A percentile compares a stretch with the other conserved stretches of the same genome.
Evolutionary conservation across 2,329 filamentous ascomycete species (phyloP).

Genomic region (Beauveria scarabaeidicola): DNA sequence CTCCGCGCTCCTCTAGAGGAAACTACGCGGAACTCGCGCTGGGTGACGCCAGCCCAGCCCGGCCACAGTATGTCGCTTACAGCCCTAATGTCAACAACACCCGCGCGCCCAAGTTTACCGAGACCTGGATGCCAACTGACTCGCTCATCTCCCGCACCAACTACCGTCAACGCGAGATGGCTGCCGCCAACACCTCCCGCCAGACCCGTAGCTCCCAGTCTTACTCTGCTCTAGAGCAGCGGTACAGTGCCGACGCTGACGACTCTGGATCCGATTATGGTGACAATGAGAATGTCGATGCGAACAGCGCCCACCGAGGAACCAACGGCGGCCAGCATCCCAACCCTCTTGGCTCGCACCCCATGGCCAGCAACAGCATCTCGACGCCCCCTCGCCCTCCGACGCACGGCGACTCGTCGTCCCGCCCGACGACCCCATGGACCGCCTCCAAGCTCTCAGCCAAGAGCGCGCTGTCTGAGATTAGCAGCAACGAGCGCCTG

Average conservation of each 20-base stretch:
- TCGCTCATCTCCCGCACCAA: constrained; percentile 47
- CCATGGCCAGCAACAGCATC: constrained; percentile 17
- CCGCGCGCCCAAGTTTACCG: constrained; percentile 40
- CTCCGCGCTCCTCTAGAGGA: constrained; percentile 28
- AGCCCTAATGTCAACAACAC: constrained; percentile 16
- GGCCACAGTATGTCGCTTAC: constrained; percentile 17
- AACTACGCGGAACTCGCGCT: constrained; percentile 44
- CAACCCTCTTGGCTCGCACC: constrained; percentile 47
- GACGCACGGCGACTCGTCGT: background rate
- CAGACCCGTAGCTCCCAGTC: constrained; percentile 26
- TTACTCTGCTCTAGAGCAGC: constrained; percentile 40
- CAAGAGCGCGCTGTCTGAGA: constrained; percentile 32
- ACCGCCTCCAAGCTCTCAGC: constrained; percentile 13
- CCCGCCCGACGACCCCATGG: constrained; percentile 6
- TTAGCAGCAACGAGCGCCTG: constrained; percentile 36
- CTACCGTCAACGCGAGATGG: constrained; percentile 38
- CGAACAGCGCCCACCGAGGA: constrained; percentile 13
- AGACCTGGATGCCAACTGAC: constrained; percentile 47
- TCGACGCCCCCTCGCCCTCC: background rate
- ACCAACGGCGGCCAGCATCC: constrained; percentile 30
- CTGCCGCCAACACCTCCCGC: constrained; percentile 25
- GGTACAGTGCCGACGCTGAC: constrained; percentile 33
- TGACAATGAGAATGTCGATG: constrained; percentile 24
- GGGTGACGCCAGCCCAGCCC: constrained; percentile 27
- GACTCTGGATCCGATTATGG: constrained; percentile 34